Evolutionary conservation across 1,139 yeast species (phyloP).

Genomic region (Meyerozyma athensensis): DNA sequence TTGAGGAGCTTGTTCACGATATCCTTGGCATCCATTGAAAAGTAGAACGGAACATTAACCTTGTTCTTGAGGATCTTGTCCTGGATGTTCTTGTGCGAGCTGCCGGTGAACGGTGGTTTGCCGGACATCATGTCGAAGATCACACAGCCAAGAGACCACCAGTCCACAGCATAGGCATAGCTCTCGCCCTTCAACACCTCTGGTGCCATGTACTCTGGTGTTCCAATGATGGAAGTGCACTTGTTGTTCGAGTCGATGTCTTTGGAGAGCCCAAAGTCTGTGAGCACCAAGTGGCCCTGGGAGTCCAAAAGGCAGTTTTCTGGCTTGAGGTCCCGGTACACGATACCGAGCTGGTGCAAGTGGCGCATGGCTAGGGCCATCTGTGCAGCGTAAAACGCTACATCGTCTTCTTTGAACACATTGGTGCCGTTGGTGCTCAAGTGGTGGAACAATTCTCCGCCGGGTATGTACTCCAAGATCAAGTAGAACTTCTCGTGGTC

Average conservation of each 20-base stretch:
- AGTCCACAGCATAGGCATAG: conserved; percentile 29
- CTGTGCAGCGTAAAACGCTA: conserved; percentile 31
- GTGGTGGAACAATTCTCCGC: conserved; percentile 35
- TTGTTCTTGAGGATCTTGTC: conserved; percentile 13
- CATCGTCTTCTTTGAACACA: conserved; percentile 24
- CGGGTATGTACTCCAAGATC: conserved; percentile 32
- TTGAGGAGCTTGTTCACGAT: conserved; percentile 12
- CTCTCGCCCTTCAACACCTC: conserved; percentile 30
- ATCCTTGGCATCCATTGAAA: conserved; percentile 13
- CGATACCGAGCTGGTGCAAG: conserved; percentile 19
- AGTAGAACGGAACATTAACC: conserved; percentile 11
- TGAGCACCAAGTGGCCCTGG: conserved; percentile 13
- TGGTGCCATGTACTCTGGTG: conserved; percentile 34
- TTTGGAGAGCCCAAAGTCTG: conserved; percentile 15
- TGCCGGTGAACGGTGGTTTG: conserved; percentile 15
- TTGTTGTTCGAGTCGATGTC: conserved; percentile 10
- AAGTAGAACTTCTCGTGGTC: conserved; percentile 29
- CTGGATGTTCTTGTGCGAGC: conserved; percentile 11
- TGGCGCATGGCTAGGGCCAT: conserved; percentile 31
- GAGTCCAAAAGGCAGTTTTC: conserved; percentile 14
- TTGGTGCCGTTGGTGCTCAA: conserved; percentile 16
- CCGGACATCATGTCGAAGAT: conserved; percentile 17
- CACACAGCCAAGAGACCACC: conserved; percentile 38
- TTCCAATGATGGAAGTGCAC: conserved; percentile 15
- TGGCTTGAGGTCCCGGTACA: conserved; percentile 16